phyloP scores from a whole-genome alignment of 495 filamentous ascomycete species.

The Penicillium subrubescens region DNA sequence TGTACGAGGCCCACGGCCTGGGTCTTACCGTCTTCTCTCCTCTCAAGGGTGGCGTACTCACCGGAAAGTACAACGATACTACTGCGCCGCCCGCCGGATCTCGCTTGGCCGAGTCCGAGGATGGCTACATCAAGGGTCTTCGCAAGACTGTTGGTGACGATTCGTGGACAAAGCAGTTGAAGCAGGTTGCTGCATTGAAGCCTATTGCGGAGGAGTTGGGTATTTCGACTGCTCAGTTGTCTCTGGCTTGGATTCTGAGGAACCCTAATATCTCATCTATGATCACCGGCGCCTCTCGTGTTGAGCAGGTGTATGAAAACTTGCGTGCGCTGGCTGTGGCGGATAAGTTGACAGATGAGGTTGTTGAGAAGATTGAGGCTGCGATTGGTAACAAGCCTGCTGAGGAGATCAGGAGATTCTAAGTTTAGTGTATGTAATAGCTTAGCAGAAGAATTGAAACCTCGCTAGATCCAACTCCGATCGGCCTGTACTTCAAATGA shows the following conservation, averaged over 20 bases:
- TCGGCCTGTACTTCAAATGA: conserved; percentile 18
- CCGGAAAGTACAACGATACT: conserved; percentile 78
- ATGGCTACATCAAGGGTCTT: conserved; percentile 35
- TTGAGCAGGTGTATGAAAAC: conserved; percentile 74
- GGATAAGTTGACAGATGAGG: conserved; percentile 64
- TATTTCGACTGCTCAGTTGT: conserved; percentile 64
- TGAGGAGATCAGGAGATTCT: conserved; percentile 25
- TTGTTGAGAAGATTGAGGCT: conserved; percentile 70
- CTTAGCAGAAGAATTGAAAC: not conserved
- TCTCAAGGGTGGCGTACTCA: conserved; percentile 71
- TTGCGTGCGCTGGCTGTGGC: conserved; percentile 62
- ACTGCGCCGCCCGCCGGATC: conserved; percentile 37
- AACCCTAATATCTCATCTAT: conserved; percentile 74
- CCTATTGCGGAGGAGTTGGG: conserved; percentile 69
- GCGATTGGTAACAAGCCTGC: conserved; percentile 66
- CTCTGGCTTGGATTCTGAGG: conserved; percentile 78
- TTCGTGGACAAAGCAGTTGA: conserved; percentile 24
- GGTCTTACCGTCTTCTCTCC: conserved; percentile 77
- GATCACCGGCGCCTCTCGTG: conserved; percentile 74
- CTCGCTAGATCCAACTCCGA: not conserved
- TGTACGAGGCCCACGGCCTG: conserved; percentile 65
- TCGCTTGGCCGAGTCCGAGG: conserved; percentile 44
- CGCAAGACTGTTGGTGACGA: conserved; percentile 30
- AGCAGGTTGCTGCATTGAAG: conserved; percentile 46
- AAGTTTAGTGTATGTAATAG: not conserved